These are phyloP conservation scores for Cornus controversa DNA, from an alignment of 148 eudicot species.

Conservation along the genomic window DNA sequence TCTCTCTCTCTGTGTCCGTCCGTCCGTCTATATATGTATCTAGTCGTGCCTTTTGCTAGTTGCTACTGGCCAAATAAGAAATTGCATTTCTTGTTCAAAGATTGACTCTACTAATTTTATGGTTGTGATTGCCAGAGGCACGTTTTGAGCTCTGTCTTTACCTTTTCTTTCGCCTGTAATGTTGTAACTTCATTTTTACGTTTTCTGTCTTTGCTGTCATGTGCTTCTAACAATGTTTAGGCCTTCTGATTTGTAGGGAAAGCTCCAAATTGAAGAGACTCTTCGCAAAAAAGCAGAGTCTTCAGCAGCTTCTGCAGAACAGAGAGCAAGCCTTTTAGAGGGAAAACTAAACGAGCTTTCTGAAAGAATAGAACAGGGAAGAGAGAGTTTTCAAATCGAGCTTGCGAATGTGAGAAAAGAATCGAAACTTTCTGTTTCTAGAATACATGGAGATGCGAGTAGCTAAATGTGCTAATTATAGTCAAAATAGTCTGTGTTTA, in stretches of 20 bases:
- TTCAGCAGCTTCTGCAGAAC: slow-evolving; percentile 70
- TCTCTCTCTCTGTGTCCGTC: too few species aligned
- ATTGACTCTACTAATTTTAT: neutral
- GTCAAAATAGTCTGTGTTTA: neutral
- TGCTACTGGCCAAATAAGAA: neutral
- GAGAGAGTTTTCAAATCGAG: slow-evolving; percentile 56
- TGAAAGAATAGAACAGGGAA: slow-evolving; percentile 64
- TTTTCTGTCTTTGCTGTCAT: neutral
- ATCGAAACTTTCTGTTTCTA: slow-evolving; percentile 66
- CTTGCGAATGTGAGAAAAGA: slow-evolving; percentile 59
- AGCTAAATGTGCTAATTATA: slow-evolving; percentile 7
- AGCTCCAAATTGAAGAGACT: slow-evolving; percentile 64
- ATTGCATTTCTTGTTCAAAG: neutral
- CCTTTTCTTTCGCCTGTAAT: neutral
- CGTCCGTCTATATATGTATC: neutral
- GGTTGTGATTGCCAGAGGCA: neutral
- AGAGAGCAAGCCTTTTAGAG: slow-evolving; percentile 60
- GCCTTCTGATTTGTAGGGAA: slow-evolving; percentile 39
- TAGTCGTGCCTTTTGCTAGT: neutral
- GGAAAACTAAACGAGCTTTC: slow-evolving; percentile 52
- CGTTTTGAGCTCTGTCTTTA: neutral
- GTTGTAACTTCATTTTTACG: neutral
- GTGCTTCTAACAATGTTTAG: neutral
- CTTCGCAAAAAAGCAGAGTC: slow-evolving; percentile 69
- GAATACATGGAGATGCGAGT: slow-evolving; percentile 77